A percentile compares a stretch with the other conserved stretches of the same genome.
Evolutionary conservation across 1,139 yeast species (phyloP).

Genomic region (Cylindricascospora bacillispora): DNA sequence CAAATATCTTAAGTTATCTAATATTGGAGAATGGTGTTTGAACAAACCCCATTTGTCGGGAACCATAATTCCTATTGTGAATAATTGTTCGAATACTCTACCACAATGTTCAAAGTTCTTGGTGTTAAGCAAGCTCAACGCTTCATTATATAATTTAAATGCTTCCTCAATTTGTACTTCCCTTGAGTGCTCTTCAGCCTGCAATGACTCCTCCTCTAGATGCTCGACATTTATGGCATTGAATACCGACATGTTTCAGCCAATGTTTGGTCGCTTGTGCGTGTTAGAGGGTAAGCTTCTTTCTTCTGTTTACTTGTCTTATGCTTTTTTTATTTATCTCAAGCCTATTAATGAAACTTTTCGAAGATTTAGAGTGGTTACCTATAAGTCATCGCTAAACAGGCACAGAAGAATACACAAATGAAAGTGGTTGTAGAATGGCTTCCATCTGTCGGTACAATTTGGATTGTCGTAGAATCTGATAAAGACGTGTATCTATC

Average conservation of each 20-base stretch:
- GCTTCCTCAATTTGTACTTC: constrained; percentile 83
- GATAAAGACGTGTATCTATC: no score
- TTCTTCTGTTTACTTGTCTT: no score
- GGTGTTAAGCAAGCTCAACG: constrained; percentile 47
- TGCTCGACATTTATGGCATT: constrained; percentile 68
- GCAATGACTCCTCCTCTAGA: constrained; percentile 47
- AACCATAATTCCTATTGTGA: constrained; percentile 54
- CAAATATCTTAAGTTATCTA: constrained; percentile 61
- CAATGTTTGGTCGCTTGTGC: not conserved
- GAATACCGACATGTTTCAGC: constrained; percentile 43
- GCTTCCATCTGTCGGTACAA: not conserved
- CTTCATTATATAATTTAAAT: constrained; percentile 58
- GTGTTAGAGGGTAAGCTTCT: no score
- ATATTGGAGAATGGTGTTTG: constrained; percentile 47
- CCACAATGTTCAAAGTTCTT: constrained; percentile 39
- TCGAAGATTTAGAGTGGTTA: no score
- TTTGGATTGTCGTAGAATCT: not conserved
- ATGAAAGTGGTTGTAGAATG: constrained; percentile 1
- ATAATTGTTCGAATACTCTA: constrained; percentile 45
- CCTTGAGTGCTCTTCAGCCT: constrained; percentile 76
- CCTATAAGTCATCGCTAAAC: no score
- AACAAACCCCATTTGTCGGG: constrained; percentile 36
- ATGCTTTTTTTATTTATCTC: no score
- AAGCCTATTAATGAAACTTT: no score
- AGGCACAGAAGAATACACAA: no score